phyloP scores from a whole-genome alignment of 2,329 filamentous ascomycete species.

The Cordyceps farinosa region DNA sequence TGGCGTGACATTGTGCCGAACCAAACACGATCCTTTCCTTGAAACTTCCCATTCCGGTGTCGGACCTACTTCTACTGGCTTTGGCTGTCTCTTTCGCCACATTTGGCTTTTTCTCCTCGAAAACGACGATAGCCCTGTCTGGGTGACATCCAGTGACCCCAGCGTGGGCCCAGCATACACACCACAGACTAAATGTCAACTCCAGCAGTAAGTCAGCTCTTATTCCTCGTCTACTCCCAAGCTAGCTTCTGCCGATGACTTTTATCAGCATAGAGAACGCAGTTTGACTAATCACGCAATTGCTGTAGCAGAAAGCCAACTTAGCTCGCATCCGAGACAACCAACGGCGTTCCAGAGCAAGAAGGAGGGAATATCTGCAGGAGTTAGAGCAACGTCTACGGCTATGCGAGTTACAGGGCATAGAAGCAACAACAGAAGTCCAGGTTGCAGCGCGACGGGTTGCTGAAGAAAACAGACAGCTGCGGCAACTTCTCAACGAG shows the following conservation, averaged over 20 bases:
- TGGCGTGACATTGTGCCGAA: constrained; percentile 6
- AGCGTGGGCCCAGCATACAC: neutral
- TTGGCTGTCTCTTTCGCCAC: no score
- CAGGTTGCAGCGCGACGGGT: constrained; percentile 67
- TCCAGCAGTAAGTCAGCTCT: constrained; percentile 28
- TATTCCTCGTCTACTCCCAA: neutral
- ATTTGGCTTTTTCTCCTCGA: neutral
- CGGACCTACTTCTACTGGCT: neutral
- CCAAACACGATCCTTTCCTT: neutral
- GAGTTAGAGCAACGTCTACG: constrained; percentile 61
- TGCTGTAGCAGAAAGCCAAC: constrained; percentile 36
- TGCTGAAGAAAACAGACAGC: constrained; percentile 63
- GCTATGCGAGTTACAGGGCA: constrained; percentile 60
- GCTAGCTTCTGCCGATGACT: neutral
- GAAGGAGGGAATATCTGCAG: constrained; percentile 68
- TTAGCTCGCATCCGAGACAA: constrained; percentile 67
- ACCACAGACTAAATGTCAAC: constrained; percentile 31
- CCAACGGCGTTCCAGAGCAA: constrained; percentile 70
- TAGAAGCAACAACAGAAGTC: constrained; percentile 67
- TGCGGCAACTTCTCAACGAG: constrained; percentile 56
- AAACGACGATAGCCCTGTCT: neutral
- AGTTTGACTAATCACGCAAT: neutral
- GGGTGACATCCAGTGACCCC: neutral
- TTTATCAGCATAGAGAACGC: neutral
- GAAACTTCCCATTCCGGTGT: neutral